Percentiles rank a stretch among this genome's conserved stretches.
Conservation (phyloP, 345 rosid genomes). For the Hypericum androsaemum region DNA sequence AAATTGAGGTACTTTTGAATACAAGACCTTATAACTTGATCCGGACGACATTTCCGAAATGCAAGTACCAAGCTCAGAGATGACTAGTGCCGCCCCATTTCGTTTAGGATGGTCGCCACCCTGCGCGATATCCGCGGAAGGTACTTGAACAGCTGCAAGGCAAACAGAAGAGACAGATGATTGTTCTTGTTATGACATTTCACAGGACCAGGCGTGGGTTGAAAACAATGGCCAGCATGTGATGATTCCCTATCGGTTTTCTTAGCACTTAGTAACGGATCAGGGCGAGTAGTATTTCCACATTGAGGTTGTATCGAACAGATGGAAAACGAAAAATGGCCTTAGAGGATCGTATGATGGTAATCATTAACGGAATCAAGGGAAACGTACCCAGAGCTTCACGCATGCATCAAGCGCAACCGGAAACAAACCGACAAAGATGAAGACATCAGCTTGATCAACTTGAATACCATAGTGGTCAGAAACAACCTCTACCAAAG, state of each 20-base stretch:
- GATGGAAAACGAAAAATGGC: background rate
- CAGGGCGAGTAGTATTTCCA: background rate
- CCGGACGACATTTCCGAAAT: no score
- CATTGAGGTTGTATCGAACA: background rate
- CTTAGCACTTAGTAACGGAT: background rate
- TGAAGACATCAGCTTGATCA: slow-evolving; percentile 52
- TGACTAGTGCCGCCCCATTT: slow-evolving; percentile 71
- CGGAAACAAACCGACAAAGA: slow-evolving; percentile 65
- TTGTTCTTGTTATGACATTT: background rate
- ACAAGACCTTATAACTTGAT: no score
- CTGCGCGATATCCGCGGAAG: slow-evolving; percentile 72
- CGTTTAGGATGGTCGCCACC: slow-evolving; percentile 65
- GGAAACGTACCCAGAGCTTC: slow-evolving; percentile 74
- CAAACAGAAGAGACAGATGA: background rate
- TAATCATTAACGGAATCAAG: background rate
- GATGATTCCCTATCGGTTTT: background rate
- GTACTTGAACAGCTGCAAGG: slow-evolving; percentile 61
- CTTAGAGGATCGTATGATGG: background rate
- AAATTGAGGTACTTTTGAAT: no score
- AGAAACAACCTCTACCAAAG: slow-evolving; percentile 55
- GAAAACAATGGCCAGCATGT: background rate
- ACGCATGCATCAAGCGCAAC: slow-evolving; percentile 71
- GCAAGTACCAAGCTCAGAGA: no score
- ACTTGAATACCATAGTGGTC: slow-evolving; percentile 82
- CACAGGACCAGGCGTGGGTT: background rate